Conservation (phyloP, 331 rosid genomes). For the Telfairia occidentalis region DNA sequence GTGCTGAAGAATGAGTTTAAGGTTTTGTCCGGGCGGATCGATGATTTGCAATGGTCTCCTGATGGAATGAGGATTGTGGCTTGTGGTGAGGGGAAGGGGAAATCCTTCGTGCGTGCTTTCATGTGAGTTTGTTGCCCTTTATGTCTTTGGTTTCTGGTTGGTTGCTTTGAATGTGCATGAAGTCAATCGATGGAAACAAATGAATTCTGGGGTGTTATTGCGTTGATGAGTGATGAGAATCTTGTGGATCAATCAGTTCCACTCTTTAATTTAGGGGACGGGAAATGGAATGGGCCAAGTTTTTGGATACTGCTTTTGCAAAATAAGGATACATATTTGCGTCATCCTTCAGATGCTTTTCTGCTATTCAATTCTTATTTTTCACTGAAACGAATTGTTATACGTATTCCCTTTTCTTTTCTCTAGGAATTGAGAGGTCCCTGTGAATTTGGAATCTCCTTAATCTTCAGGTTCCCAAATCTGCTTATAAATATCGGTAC, state of each 20-base stretch:
- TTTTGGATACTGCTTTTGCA: neutral
- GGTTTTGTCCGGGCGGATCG: constrained; percentile 83
- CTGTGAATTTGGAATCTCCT: neutral
- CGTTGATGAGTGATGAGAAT: neutral
- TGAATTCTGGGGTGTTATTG: neutral
- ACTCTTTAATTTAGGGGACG: neutral
- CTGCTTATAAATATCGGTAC: neutral
- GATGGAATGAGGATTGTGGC: constrained; percentile 87
- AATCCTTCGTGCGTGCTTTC: constrained; percentile 79
- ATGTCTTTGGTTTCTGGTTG: neutral
- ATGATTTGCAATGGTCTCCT: constrained; percentile 93
- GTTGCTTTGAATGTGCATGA: neutral
- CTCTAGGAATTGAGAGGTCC: neutral
- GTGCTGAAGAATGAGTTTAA: constrained; percentile 86
- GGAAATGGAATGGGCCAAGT: neutral
- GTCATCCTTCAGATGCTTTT: neutral
- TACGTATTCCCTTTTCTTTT: neutral
- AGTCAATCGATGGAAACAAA: neutral
- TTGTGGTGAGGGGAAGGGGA: constrained; percentile 83
- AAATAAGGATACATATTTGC: neutral
- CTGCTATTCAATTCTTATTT: neutral
- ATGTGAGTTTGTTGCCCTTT: constrained; percentile 31
- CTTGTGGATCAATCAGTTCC: neutral
- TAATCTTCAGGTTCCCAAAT: neutral
- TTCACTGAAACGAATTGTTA: neutral